Conservation (phyloP, 768 basidiomycete genomes). For the Boletus tomentosulus region DNA sequence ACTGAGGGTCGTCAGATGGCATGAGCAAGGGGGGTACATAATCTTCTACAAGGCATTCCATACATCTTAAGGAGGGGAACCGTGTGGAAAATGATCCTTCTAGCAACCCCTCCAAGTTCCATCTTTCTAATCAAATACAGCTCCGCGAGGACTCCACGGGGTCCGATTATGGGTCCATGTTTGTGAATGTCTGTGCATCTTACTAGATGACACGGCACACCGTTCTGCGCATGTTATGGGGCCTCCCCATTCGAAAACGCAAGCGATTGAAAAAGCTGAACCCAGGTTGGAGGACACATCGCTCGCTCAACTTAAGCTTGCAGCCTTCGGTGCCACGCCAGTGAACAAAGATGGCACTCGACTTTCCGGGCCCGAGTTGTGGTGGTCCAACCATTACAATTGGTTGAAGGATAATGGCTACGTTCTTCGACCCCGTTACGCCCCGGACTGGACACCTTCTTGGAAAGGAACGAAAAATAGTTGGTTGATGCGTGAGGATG, state of each 20-base stretch:
- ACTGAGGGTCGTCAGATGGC: not conserved
- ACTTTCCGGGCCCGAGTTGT: constrained; percentile 5
- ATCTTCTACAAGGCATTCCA: not conserved
- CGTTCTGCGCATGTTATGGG: not conserved
- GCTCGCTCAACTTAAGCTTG: not conserved
- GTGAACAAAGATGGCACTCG: not conserved
- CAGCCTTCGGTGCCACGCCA: not conserved
- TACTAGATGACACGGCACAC: not conserved
- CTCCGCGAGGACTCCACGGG: constrained; percentile 9
- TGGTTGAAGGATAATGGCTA: constrained; percentile 18
- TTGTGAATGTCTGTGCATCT: not conserved
- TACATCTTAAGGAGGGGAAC: not conserved
- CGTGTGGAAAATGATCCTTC: not conserved
- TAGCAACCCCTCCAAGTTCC: no score
- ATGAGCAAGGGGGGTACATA: not conserved
- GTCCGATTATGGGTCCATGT: constrained; percentile 4
- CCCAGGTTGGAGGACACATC: not conserved
- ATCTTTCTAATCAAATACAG: not conserved
- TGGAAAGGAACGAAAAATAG: constrained; percentile 9
- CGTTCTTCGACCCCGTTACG: constrained; percentile 16
- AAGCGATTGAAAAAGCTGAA: not conserved
- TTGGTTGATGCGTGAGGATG: constrained; percentile 3
- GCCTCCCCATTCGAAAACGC: not conserved
- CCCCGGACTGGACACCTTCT: constrained; percentile 19
- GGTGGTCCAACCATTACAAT: constrained; percentile 11